A percentile compares a stretch with the other conserved stretches of the same genome.
Evolutionary conservation across 2,329 filamentous ascomycete species (phyloP).

Genomic region (Penicillium sp.): DNA sequence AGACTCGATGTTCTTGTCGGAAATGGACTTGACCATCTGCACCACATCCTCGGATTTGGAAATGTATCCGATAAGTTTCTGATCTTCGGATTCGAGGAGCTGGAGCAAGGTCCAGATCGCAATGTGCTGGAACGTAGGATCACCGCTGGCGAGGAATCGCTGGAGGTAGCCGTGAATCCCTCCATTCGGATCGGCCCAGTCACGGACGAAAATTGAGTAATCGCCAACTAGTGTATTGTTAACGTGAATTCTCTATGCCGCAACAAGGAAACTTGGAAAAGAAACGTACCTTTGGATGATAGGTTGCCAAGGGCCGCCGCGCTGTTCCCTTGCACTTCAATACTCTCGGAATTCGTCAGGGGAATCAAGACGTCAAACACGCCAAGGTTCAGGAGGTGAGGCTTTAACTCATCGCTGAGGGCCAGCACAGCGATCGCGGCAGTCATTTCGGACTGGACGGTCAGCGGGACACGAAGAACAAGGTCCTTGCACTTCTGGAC

Average conservation of each 20-base stretch:
- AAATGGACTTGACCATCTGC: slow-evolving; percentile 86
- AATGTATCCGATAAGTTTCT: slow-evolving; percentile 83
- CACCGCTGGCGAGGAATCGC: slow-evolving; percentile 89
- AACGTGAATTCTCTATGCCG: neutral
- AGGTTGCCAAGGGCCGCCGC: slow-evolving; percentile 93
- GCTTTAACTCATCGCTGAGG: slow-evolving; percentile 92
- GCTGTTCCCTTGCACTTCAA: slow-evolving; percentile 98
- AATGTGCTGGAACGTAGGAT: slow-evolving; percentile 98
- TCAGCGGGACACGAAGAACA: slow-evolving; percentile 87
- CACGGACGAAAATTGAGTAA: slow-evolving; percentile 92
- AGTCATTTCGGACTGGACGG: slow-evolving; percentile 98
- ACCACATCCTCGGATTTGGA: slow-evolving; percentile 89
- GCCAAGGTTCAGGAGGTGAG: slow-evolving; percentile 83
- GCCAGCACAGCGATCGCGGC: slow-evolving; percentile 97
- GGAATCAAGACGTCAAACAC: slow-evolving; percentile 97
- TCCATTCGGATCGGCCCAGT: slow-evolving; percentile 89
- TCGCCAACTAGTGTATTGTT: slow-evolving; percentile 71
- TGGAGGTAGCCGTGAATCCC: slow-evolving; percentile 95
- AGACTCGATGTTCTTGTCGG: slow-evolving; percentile 82
- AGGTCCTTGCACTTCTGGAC: slow-evolving; percentile 99
- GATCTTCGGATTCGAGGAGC: slow-evolving; percentile 91
- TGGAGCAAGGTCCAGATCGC: slow-evolving; percentile 98
- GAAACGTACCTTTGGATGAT: slow-evolving; percentile 82
- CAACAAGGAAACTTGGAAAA: neutral
- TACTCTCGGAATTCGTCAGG: slow-evolving; percentile 89